A percentile compares a stretch with the other conserved stretches of the same genome.
phyloP scores from a whole-genome alignment of 441 rosid genomes.

The Mallotus repandus region DNA sequence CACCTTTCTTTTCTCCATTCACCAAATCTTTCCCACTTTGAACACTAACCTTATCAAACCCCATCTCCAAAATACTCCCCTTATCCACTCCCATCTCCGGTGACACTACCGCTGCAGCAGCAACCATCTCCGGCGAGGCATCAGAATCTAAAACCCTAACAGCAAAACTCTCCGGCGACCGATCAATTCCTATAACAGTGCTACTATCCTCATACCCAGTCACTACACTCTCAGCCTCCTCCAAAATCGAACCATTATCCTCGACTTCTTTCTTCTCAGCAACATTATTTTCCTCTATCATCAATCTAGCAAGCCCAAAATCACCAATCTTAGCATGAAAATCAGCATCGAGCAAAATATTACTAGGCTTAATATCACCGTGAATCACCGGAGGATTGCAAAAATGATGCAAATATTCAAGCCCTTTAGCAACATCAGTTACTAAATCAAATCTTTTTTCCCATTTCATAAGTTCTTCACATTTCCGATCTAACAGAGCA shows the following conservation, averaged over 20 bases:
- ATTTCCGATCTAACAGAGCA: slow-evolving; percentile 63
- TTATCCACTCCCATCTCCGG: slow-evolving; percentile 53
- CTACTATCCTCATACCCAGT: slow-evolving; percentile 53
- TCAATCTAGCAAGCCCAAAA: slow-evolving; percentile 75
- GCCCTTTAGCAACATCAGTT: slow-evolving; percentile 61
- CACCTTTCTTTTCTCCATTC: slow-evolving; percentile 37
- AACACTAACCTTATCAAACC: slow-evolving; percentile 46
- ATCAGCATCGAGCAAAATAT: slow-evolving; percentile 53
- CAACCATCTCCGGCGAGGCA: slow-evolving; percentile 38
- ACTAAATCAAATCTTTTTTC: slow-evolving; percentile 48
- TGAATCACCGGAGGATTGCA: slow-evolving; percentile 69
- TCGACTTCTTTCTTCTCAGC: slow-evolving; percentile 42
- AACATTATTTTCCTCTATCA: slow-evolving; percentile 43
- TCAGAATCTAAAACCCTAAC: slow-evolving; percentile 45
- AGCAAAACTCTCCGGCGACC: slow-evolving; percentile 59
- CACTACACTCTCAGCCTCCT: slow-evolving; percentile 61
- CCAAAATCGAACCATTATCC: slow-evolving; percentile 71
- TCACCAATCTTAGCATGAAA: slow-evolving; percentile 77
- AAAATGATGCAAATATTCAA: slow-evolving; percentile 58
- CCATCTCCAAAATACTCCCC: slow-evolving; percentile 49
- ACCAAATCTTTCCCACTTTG: slow-evolving; percentile 48
- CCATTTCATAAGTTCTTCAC: slow-evolving; percentile 71
- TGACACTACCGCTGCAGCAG: slow-evolving; percentile 28
- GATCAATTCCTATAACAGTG: slow-evolving; percentile 25
- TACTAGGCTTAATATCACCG: slow-evolving; percentile 83